Evolutionary conservation across 139 green algal species (phyloP).

Genomic region (Chloropicon primus): DNA sequence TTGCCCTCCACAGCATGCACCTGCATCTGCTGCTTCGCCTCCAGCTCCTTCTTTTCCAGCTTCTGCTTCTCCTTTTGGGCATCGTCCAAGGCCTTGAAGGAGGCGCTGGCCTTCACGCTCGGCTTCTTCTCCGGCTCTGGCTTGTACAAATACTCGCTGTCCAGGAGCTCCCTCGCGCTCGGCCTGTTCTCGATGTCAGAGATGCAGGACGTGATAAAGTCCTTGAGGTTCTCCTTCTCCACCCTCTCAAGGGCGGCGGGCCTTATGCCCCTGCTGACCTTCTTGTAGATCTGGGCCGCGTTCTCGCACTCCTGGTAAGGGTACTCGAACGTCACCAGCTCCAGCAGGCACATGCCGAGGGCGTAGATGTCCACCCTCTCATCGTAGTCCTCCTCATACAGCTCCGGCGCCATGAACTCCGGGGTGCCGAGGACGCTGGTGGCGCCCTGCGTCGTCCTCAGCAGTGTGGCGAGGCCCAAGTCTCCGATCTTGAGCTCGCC

Average conservation of each 20-base stretch:
- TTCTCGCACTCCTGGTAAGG: slow-evolving; percentile 96
- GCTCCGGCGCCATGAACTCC: slow-evolving; percentile 98
- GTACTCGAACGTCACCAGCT: slow-evolving; percentile 95
- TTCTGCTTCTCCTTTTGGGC: neutral
- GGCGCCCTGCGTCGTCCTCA: slow-evolving; percentile 32
- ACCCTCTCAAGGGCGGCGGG: slow-evolving; percentile 69
- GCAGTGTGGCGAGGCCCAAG: slow-evolving; percentile 82
- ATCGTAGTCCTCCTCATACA: slow-evolving; percentile 99
- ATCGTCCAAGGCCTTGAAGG: slow-evolving; percentile 4
- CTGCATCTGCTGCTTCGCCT: neutral
- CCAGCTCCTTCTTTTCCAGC: slow-evolving; percentile 2
- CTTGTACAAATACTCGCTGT: slow-evolving; percentile 76
- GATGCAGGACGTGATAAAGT: slow-evolving; percentile 89
- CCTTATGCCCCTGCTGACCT: slow-evolving; percentile 77
- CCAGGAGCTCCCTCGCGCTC: slow-evolving; percentile 71
- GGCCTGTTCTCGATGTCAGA: slow-evolving; percentile 44
- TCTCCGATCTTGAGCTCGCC: slow-evolving; percentile 98
- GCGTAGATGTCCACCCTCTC: slow-evolving; percentile 94
- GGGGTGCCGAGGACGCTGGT: slow-evolving; percentile 46
- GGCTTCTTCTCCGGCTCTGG: slow-evolving; percentile 26
- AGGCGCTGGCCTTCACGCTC: slow-evolving; percentile 21
- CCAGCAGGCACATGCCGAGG: slow-evolving; percentile 96
- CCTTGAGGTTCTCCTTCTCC: slow-evolving; percentile 47
- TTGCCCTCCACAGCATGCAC: neutral
- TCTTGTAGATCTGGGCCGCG: slow-evolving; percentile 97